Evolutionary conservation across 805 yeast species (phyloP), one percentile per base, ranked within the genome.

Genomic region (Candida xyloterini): DNA sequence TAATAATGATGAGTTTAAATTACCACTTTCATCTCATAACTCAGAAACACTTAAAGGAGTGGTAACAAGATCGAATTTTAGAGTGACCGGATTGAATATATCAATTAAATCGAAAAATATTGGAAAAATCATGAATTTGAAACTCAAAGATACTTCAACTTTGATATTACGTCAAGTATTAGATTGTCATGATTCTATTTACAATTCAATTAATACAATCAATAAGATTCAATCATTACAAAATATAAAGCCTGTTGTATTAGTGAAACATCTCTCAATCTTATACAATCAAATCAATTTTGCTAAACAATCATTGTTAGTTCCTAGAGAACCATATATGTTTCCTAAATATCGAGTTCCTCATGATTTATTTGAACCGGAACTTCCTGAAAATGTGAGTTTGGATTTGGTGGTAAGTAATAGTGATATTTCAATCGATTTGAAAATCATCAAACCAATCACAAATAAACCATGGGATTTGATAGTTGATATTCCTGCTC

Each of bases 381-480:
- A 57, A 16, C 51, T 79, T 33, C 74, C 78, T 10, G 55, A 63
- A 2, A 59, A 63, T 9, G 62, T 80, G 5, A 63, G 81, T 2
- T 54, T 82, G 29, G 91, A 84, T 51, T 50, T 81, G 20, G 74
- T 74, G 38, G 61, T 82, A 15, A 68, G 72, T 46, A 81, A 78
- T 55, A 78, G 81, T 15, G 89, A 84, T 51, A 55, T 82, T 3
- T 68, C 81, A 16, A 59, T 81, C 6, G 89, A 82, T 38, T 60
- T 81, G 41, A 74, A 77, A 52, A 70, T 71, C 36, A 53, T 82
- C 26, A 65, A 62, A 24, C 60, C 60, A 15, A 70, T 82, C 7
- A 68, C 68, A 0, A 78, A 73, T 44, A 67, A 65, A 42, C 90
- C 90, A 1, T 84, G 90, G 90, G 63, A 73, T 43, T 62, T 68